Conservation (phyloP, 306 rosid genomes). For the Arachis stenosperma region DNA sequence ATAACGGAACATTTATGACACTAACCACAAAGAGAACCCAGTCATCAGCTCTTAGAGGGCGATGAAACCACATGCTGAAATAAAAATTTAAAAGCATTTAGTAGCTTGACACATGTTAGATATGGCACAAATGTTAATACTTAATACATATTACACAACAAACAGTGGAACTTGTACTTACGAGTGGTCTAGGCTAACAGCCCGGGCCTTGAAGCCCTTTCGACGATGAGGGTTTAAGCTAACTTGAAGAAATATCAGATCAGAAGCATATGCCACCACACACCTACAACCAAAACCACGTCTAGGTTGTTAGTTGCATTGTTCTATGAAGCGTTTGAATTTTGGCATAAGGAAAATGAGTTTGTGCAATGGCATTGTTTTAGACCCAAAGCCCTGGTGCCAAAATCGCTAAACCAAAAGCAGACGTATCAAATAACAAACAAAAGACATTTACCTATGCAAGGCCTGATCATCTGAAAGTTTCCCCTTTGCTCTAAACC, state of each 20-base stretch:
- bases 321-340: slow-evolving; percentile 10
- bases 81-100: slow-evolving; percentile 18
- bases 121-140: slow-evolving; percentile 23
- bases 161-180: slow-evolving; percentile 54
- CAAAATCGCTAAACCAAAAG: slow-evolving; percentile 26
- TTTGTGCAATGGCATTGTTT: neutral
- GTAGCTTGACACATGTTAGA: slow-evolving; percentile 11
- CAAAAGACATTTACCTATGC: slow-evolving; percentile 68
- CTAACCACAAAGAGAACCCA: slow-evolving; percentile 85
- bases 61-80: slow-evolving; percentile 93
- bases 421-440: slow-evolving; percentile 18
- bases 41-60: slow-evolving; percentile 85
- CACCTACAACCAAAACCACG: slow-evolving; percentile 63
- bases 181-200: slow-evolving; percentile 92
- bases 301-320: slow-evolving; percentile 6
- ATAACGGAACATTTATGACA: slow-evolving; percentile 22
- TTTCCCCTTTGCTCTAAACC: slow-evolving; percentile 92
- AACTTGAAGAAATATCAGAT: slow-evolving; percentile 72
- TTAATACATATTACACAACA: slow-evolving; percentile 5
- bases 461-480: slow-evolving; percentile 95
- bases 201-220: slow-evolving; percentile 61
- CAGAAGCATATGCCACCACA: slow-evolving; percentile 91
- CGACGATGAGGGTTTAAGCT: slow-evolving; percentile 83
- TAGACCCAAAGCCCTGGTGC: neutral
- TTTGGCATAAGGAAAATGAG: neutral